phyloP scores from a whole-genome alignment of 2,329 filamentous ascomycete species.

The Pezicula rhizophila region DNA sequence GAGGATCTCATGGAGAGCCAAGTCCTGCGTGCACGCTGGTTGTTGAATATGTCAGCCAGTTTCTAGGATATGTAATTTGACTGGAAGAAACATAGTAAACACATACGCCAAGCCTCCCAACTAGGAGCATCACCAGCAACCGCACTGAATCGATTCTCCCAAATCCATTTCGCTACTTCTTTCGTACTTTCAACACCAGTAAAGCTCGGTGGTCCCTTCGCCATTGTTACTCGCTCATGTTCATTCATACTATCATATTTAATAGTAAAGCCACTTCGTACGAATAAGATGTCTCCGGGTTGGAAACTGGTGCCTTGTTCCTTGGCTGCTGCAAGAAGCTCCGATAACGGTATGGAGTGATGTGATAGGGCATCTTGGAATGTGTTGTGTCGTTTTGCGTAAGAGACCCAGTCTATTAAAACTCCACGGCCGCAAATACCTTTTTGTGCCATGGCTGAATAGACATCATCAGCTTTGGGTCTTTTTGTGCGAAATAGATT shows the following conservation, averaged over 20 bases:
- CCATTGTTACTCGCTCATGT: background rate
- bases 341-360: conserved; percentile 13
- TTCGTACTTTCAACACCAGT: background rate
- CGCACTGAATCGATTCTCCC: conserved; percentile 35
- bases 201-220: background rate
- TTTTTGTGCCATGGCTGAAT: conserved; percentile 17
- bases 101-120: conserved; percentile 27
- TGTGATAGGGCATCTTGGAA: conserved; percentile 48
- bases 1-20: conserved; percentile 28
- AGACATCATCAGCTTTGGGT: no score
- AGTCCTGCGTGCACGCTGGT: background rate
- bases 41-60: background rate
- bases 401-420: conserved; percentile 45
- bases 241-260: conserved; percentile 14
- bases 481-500: no score
- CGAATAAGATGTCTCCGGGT: conserved; percentile 30
- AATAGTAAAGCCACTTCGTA: conserved; percentile 27
- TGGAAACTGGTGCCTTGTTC: conserved; percentile 24
- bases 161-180: conserved; percentile 31
- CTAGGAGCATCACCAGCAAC: conserved; percentile 34
- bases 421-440: conserved; percentile 43
- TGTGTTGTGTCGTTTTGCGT: conserved; percentile 50
- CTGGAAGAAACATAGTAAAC: background rate
- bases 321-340: conserved; percentile 27
- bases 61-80: no score